phyloP scores from a whole-genome alignment of 179 eudicot species.

The Corrigiola litoralis region DNA sequence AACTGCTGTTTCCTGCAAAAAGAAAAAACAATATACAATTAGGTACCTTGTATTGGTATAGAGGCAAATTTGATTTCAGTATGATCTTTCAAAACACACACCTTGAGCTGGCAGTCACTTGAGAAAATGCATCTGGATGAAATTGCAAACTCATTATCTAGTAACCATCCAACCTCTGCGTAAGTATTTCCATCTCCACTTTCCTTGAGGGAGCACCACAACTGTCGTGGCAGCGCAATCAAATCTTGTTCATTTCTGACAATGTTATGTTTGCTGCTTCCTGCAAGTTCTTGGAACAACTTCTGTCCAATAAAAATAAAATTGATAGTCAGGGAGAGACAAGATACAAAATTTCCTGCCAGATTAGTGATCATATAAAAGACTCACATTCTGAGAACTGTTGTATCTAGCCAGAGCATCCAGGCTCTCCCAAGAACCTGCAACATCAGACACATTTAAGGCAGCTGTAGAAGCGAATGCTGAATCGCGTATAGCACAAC shows the following conservation, averaged over 20 bases:
- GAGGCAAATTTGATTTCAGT: neutral
- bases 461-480: conserved; percentile 68
- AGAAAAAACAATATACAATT: conserved; percentile 1
- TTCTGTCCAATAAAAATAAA: conserved; percentile 19
- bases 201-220: conserved; percentile 71
- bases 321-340: neutral
- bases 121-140: conserved; percentile 81
- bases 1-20: conserved; percentile 60
- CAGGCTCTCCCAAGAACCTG: conserved; percentile 67
- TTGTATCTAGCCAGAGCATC: conserved; percentile 43
- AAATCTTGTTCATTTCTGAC: conserved; percentile 46
- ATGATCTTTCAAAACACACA: conserved; percentile 16
- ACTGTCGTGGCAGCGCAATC: conserved; percentile 57
- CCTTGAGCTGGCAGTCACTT: conserved; percentile 54
- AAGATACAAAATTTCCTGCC: neutral
- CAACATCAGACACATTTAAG: conserved; percentile 43
- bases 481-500: conserved; percentile 88
- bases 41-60: neutral
- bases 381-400: conserved; percentile 41
- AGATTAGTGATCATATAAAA: neutral
- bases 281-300: conserved; percentile 44
- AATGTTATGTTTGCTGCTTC: conserved; percentile 28
- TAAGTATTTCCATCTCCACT: conserved; percentile 45
- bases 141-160: conserved; percentile 54
- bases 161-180: conserved; percentile 82